Evolutionary conservation across 1,139 yeast genomes (phyloP).

Genomic region (Debaryomycetaceae sp.): DNA sequence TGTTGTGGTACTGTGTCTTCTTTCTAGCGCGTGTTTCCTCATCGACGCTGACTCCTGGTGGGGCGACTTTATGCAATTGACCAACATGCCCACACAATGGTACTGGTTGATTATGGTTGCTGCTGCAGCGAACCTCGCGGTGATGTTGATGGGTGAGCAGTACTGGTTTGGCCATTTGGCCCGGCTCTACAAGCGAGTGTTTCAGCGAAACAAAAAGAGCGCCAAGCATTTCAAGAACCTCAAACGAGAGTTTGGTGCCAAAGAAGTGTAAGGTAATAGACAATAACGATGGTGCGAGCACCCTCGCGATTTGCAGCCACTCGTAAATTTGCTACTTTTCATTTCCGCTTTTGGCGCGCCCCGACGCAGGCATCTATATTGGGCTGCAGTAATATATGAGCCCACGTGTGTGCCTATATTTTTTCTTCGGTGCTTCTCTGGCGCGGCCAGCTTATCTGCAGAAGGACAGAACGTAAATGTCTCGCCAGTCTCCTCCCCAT

Average conservation of each 20-base stretch:
- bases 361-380: too few relatives aligned
- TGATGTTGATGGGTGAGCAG: slow-evolving; percentile 44
- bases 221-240: slow-evolving; percentile 41
- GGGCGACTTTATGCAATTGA: slow-evolving; percentile 73
- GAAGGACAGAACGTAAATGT: too few relatives aligned
- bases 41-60: slow-evolving; percentile 46
- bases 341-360: too few relatives aligned
- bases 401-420: too few relatives aligned
- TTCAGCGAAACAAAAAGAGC: slow-evolving; percentile 28
- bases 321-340: too few relatives aligned
- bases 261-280: slow-evolving; percentile 3
- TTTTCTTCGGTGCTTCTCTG: too few relatives aligned
- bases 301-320: too few relatives aligned
- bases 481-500: too few relatives aligned
- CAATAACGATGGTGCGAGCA: neutral
- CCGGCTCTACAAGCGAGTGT: slow-evolving; percentile 25
- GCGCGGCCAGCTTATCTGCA: too few relatives aligned
- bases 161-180: slow-evolving; percentile 28
- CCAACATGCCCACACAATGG: slow-evolving; percentile 51
- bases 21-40: slow-evolving; percentile 49
- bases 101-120: slow-evolving; percentile 45
- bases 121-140: slow-evolving; percentile 47
- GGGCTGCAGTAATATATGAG: too few relatives aligned
- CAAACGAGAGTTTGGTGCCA: slow-evolving; percentile 3
- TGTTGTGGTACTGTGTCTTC: slow-evolving; percentile 41